These are phyloP conservation scores for Yarrowia alimentaria DNA, from an alignment of 805 yeast genomes.

Conservation along the genomic window DNA sequence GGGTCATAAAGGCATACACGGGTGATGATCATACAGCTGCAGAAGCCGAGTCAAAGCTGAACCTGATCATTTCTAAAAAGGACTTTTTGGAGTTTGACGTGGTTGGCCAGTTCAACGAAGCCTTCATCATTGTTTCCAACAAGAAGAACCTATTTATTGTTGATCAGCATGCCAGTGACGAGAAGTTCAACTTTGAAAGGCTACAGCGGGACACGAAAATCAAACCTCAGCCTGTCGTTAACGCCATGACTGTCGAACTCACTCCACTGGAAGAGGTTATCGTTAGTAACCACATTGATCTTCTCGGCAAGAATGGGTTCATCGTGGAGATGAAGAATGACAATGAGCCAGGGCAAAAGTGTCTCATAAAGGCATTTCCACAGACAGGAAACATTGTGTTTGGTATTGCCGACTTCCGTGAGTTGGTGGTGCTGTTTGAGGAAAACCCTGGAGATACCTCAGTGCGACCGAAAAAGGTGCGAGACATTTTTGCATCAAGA, in stretches of 20 bases:
- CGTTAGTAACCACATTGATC: slow-evolving; percentile 56
- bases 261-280: slow-evolving; percentile 75
- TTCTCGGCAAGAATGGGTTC: slow-evolving; percentile 78
- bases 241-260: slow-evolving; percentile 56
- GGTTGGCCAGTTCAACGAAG: slow-evolving; percentile 93
- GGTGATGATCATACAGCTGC: no score
- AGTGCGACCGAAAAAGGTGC: slow-evolving; percentile 70
- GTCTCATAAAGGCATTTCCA: slow-evolving; percentile 65
- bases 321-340: slow-evolving; percentile 52
- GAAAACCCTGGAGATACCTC: slow-evolving; percentile 49
- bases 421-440: slow-evolving; percentile 64
- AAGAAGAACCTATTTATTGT: slow-evolving; percentile 71
- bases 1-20: no score
- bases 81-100: slow-evolving; percentile 76
- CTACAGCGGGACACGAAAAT: slow-evolving; percentile 57
- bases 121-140: slow-evolving; percentile 71
- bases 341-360: slow-evolving; percentile 54
- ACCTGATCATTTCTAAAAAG: slow-evolving; percentile 61
- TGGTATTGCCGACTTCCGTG: slow-evolving; percentile 64
- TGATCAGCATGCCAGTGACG: slow-evolving; percentile 98
- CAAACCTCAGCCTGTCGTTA: slow-evolving; percentile 67
- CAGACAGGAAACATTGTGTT: slow-evolving; percentile 68
- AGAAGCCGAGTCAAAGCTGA: slow-evolving; percentile 59
- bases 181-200: slow-evolving; percentile 83
- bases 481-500: slow-evolving; percentile 87